These are phyloP conservation scores for Blastocystis sp. DNA, from an alignment of 352 stramenopile genomes.

Conservation along the genomic window DNA sequence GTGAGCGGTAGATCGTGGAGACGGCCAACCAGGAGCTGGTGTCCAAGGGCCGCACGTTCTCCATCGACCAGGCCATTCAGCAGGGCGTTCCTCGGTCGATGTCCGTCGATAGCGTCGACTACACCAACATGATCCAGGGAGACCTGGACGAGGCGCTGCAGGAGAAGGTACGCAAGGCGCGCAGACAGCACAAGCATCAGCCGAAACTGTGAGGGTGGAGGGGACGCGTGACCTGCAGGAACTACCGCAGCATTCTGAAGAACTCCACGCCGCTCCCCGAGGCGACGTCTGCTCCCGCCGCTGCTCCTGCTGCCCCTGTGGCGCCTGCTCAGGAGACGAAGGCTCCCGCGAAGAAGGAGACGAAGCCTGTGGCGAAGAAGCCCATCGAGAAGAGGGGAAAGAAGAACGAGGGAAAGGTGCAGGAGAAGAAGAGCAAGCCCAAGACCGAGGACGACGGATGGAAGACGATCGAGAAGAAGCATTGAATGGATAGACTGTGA, in stretches of 20 bases:
- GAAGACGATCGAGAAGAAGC: slow-evolving; percentile 49
- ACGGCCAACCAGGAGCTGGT: slow-evolving; percentile 43
- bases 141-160: slow-evolving; percentile 7
- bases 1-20: background rate
- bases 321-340: background rate
- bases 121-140: slow-evolving; percentile 31
- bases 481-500: no score
- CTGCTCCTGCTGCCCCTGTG: background rate
- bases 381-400: background rate
- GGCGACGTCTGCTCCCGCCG: background rate
- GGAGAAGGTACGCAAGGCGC: background rate
- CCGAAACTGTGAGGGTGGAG: background rate
- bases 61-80: slow-evolving; percentile 31
- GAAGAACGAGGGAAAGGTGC: slow-evolving; percentile 25
- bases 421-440: slow-evolving; percentile 35
- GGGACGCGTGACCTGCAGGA: background rate
- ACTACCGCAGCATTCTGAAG: slow-evolving; percentile 20
- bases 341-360: background rate
- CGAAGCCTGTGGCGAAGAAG: slow-evolving; percentile 14
- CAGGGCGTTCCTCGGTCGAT: slow-evolving; percentile 12
- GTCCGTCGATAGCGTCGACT: slow-evolving; percentile 50
- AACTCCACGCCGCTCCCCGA: background rate
- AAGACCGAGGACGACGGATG: slow-evolving; percentile 21
- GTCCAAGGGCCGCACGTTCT: slow-evolving; percentile 39
- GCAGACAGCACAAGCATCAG: slow-evolving; percentile 4